A percentile compares a stretch with the other conserved stretches of the same genome.
These are phyloP conservation scores for Coemansia umbellata DNA, from an alignment of 192 early-diverging fungal species.

Conservation along the genomic window DNA sequence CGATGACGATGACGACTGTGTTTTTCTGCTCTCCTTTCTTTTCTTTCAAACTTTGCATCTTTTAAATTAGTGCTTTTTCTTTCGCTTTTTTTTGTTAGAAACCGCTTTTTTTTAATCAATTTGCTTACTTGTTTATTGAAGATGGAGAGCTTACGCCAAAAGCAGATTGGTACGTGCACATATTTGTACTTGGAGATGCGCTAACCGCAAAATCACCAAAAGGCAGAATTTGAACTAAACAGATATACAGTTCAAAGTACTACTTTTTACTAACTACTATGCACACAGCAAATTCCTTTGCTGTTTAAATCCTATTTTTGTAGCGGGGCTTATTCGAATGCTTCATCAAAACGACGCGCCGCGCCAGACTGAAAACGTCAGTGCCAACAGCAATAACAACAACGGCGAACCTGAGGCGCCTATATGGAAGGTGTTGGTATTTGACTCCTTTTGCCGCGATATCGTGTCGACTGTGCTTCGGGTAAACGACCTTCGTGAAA, in stretches of 20 bases:
- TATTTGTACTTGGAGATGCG: too few relatives aligned
- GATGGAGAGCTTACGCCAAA: conserved; percentile 54
- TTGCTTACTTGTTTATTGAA: not conserved
- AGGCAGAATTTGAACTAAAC: too few relatives aligned
- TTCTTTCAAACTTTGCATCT: conserved; percentile 1
- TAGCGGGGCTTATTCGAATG: conserved; percentile 80
- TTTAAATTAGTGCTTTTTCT: not conserved
- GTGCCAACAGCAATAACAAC: not conserved
- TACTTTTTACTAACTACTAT: too few relatives aligned
- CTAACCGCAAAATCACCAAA: too few relatives aligned
- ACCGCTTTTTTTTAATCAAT: too few relatives aligned
- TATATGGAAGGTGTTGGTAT: conserved; percentile 96
- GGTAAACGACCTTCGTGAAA: conserved; percentile 91
- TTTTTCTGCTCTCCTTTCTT: not conserved
- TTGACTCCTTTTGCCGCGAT: conserved; percentile 90
- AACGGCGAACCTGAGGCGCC: conserved; percentile 34
- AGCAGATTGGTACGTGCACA: conserved; percentile 58
- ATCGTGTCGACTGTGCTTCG: conserved; percentile 96
- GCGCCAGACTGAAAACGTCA: conserved; percentile 27
- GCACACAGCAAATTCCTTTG: too few relatives aligned
- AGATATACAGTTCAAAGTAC: too few relatives aligned
- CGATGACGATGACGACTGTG: too few relatives aligned
- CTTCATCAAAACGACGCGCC: conserved; percentile 76
- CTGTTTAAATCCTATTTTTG: too few relatives aligned
- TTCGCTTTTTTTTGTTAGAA: not conserved